These are phyloP conservation scores for Colletotrichum gloeosporioides DNA, from an alignment of 2,329 filamentous ascomycete species.

Conservation along the genomic window DNA sequence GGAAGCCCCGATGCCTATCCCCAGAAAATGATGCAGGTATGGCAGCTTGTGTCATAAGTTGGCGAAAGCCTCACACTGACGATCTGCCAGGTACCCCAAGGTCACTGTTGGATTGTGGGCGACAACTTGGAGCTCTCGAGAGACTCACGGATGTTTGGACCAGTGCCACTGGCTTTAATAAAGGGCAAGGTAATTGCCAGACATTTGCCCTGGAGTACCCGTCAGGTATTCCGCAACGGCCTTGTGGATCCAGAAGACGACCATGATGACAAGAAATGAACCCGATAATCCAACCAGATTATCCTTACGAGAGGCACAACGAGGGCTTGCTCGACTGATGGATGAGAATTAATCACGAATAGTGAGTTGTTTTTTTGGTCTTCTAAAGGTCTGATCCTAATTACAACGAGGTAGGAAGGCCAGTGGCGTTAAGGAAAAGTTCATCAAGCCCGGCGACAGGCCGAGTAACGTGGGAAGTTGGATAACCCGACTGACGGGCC, in stretches of 20 bases:
- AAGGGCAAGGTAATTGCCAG: conserved; percentile 80
- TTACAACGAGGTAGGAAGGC: conserved; percentile 19
- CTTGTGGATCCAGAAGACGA: conserved; percentile 36
- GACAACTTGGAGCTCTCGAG: conserved; percentile 86
- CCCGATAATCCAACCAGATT: neutral
- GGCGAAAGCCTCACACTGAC: neutral
- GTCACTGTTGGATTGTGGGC: conserved; percentile 90
- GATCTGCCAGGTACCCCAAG: conserved; percentile 76
- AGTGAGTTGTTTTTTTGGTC: conserved; percentile 1
- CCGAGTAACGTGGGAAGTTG: conserved; percentile 10
- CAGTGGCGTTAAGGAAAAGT: conserved; percentile 6
- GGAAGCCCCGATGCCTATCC: conserved; percentile 59
- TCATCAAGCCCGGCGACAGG: conserved; percentile 17
- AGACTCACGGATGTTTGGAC: conserved; percentile 87
- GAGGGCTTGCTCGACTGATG: neutral
- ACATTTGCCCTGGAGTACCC: conserved; percentile 57
- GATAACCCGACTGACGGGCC: conserved; percentile 16
- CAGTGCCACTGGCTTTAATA: conserved; percentile 83
- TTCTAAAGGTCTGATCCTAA: conserved; percentile 23
- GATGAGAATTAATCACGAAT: neutral
- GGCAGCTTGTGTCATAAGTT: neutral
- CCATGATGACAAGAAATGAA: neutral
- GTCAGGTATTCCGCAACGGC: conserved; percentile 54
- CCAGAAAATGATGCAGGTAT: conserved; percentile 68
- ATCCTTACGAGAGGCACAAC: neutral